A percentile compares a stretch with the other conserved stretches of the same genome.
phyloP scores from a whole-genome alignment of 202 grass and related monocot genomes.

The Setaria viridis region DNA sequence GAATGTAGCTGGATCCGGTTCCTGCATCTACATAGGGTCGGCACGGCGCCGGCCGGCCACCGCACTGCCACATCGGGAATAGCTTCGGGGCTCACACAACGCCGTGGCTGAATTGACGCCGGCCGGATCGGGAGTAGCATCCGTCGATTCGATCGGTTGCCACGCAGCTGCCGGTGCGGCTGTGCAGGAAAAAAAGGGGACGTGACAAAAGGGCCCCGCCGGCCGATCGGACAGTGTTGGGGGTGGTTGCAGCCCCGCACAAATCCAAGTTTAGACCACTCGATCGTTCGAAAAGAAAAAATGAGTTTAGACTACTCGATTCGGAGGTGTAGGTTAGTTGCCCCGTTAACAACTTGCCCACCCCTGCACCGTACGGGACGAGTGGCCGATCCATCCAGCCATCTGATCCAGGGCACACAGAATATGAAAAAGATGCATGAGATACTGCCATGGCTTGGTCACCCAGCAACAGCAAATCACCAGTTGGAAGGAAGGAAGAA shows the following conservation, averaged over 20 bases:
- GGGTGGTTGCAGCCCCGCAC: slow-evolving; percentile 6
- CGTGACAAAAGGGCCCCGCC: background rate
- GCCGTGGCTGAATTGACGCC: background rate
- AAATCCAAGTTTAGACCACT: background rate
- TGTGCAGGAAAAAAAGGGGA: background rate
- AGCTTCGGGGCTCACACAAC: background rate
- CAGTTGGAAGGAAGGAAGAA: background rate
- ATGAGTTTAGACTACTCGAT: background rate
- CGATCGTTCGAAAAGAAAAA: no score
- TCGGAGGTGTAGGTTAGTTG: slow-evolving; percentile 7
- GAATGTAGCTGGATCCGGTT: background rate
- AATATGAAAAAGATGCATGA: background rate
- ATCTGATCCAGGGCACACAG: no score
- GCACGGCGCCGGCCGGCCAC: background rate
- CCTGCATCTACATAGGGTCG: background rate
- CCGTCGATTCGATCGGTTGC: background rate
- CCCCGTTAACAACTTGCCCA: background rate
- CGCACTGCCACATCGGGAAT: background rate
- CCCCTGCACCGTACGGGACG: background rate
- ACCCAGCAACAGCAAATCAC: background rate
- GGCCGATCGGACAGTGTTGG: background rate
- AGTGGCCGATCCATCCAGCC: background rate
- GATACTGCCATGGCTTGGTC: background rate
- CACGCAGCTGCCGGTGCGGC: background rate
- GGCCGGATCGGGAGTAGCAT: no score